Conservation (phyloP, 1,284 basidiomycete species). For the Melampsora larici-populina region DNA sequence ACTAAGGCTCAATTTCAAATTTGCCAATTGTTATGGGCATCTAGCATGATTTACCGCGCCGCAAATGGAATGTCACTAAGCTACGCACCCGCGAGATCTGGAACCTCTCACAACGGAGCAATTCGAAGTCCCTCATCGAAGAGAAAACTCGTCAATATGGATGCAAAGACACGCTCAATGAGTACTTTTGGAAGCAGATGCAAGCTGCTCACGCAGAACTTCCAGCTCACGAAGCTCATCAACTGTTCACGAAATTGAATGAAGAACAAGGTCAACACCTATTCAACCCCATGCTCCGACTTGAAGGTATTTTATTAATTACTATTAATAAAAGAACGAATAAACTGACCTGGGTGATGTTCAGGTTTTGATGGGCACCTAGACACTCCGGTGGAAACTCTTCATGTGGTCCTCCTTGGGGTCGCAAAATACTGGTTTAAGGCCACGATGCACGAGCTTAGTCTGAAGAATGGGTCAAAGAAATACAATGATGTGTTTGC, state of each 20-base stretch:
- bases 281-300: neutral
- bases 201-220: no score
- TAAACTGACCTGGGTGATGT: neutral
- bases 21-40: neutral
- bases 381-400: constrained; percentile 55
- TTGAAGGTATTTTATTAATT: neutral
- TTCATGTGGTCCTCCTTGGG: constrained; percentile 55
- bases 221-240: neutral
- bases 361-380: constrained; percentile 53
- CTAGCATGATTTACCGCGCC: no score
- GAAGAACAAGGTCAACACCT: neutral
- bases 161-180: no score
- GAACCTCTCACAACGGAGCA: no score
- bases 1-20: neutral
- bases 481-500: constrained; percentile 48
- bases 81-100: no score
- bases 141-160: no score
- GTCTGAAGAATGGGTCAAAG: constrained; percentile 41
- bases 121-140: no score
- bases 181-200: no score
- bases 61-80: no score
- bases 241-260: neutral
- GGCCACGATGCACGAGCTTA: constrained; percentile 50
- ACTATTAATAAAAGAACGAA: neutral
- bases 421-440: constrained; percentile 56